These are phyloP conservation scores for Asterochloris erici DNA, from an alignment of 139 green algal species.

Conservation along the genomic window DNA sequence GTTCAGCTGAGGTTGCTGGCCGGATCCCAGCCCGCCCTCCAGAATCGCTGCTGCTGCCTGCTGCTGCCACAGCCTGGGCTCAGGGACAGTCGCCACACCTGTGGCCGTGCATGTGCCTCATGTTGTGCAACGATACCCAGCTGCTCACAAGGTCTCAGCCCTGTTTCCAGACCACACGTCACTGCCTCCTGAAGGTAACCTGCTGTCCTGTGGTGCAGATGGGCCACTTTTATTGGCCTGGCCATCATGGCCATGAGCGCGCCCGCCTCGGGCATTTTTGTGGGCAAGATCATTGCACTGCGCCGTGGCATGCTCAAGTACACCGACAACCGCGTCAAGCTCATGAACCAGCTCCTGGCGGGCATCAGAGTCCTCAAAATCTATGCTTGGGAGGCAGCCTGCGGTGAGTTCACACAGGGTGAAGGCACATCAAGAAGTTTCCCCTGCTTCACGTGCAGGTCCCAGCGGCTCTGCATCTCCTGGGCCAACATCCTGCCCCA, in stretches of 20 bases:
- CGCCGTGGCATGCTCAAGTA: slow-evolving; percentile 67
- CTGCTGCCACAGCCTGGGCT: too few relatives aligned
- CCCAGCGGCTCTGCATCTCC: not conserved
- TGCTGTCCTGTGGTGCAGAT: slow-evolving; percentile 33
- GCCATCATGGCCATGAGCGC: slow-evolving; percentile 70
- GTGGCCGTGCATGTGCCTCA: too few relatives aligned
- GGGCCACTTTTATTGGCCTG: slow-evolving; percentile 87
- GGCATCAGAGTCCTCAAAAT: slow-evolving; percentile 81
- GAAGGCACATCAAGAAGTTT: not conserved
- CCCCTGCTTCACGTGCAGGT: too few relatives aligned
- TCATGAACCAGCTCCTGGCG: slow-evolving; percentile 80
- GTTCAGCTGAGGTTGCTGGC: too few relatives aligned
- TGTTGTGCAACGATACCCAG: too few relatives aligned
- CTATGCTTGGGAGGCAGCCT: slow-evolving; percentile 74
- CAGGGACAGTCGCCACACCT: too few relatives aligned
- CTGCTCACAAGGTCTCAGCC: too few relatives aligned
- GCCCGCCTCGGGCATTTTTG: slow-evolving; percentile 65
- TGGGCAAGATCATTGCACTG: slow-evolving; percentile 59
- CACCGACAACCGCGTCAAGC: slow-evolving; percentile 84
- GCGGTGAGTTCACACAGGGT: slow-evolving; percentile 28
- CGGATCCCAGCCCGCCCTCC: too few relatives aligned
- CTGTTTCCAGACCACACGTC: not conserved
- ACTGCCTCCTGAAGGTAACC: not conserved
- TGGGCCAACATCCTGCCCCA: too few relatives aligned
- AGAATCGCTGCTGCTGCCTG: too few relatives aligned